phyloP scores from a whole-genome alignment of 2,329 filamentous ascomycete genomes.

The Arachnomyces sp. region DNA sequence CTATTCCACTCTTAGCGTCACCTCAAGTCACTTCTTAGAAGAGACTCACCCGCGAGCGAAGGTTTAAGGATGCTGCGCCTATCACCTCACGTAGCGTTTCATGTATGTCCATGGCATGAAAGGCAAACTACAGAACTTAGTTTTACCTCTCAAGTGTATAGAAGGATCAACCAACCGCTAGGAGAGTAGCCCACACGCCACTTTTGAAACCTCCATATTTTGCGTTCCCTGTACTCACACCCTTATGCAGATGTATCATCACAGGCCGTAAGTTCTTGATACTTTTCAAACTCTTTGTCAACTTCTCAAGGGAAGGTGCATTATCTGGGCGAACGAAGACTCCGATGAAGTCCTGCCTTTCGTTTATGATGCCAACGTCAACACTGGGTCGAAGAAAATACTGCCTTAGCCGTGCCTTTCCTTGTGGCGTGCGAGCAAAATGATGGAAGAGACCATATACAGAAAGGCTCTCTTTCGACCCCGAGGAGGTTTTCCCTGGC shows the following conservation, averaged over 20 bases:
- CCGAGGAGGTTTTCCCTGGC: conserved; percentile 50
- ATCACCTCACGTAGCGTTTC: conserved; percentile 53
- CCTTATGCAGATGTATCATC: conserved; percentile 66
- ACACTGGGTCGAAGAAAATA: conserved; percentile 72
- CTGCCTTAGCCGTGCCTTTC: conserved; percentile 63
- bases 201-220: conserved; percentile 51
- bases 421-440: conserved; percentile 69
- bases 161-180: conserved; percentile 32
- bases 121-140: conserved; percentile 52
- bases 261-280: conserved; percentile 67
- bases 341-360: conserved; percentile 62
- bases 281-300: conserved; percentile 56
- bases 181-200: conserved; percentile 65
- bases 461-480: conserved; percentile 71
- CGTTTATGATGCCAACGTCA: conserved; percentile 57
- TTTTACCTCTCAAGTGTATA: not conserved
- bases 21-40: not conserved
- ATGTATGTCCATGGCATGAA: conserved; percentile 60
- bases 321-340: conserved; percentile 64
- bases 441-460: conserved; percentile 74
- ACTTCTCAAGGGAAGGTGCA: conserved; percentile 42
- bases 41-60: conserved; percentile 46
- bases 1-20: conserved; percentile 25
- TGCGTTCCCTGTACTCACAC: conserved; percentile 51
- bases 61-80: conserved; percentile 43